Conservation (phyloP, 1,284 basidiomycete genomes). For the Heliocybe sulcata region DNA sequence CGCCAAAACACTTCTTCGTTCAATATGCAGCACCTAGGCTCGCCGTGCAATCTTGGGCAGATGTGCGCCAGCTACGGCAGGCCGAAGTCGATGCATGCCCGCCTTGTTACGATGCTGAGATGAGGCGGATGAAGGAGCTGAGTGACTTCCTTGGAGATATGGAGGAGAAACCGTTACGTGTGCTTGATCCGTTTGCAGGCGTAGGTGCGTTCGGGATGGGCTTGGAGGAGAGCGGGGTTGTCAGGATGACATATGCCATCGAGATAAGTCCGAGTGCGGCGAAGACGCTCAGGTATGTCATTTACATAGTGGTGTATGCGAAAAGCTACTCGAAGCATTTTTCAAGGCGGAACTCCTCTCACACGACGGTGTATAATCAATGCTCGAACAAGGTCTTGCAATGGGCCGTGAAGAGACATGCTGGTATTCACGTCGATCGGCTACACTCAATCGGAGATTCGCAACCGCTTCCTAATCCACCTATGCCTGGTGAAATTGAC, state of each 20-base stretch:
- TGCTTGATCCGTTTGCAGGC: conserved; percentile 62
- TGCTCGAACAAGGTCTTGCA: conserved; percentile 55
- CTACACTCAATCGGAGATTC: conserved; percentile 25
- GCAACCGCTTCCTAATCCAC: conserved; percentile 32
- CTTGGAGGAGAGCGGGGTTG: conserved; percentile 39
- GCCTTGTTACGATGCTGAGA: conserved; percentile 31
- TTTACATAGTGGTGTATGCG: neutral
- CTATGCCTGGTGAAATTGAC: conserved; percentile 45
- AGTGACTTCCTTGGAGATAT: conserved; percentile 23
- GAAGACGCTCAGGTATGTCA: conserved; percentile 44
- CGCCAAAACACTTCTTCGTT: conserved; percentile 51
- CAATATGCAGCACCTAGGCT: conserved; percentile 38
- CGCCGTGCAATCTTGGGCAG: conserved; percentile 29
- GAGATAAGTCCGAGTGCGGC: conserved; percentile 71
- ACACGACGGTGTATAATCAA: conserved; percentile 41
- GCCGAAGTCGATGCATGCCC: conserved; percentile 36
- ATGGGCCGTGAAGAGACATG: conserved; percentile 41
- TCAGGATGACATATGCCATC: conserved; percentile 55
- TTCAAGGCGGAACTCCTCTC: conserved; percentile 37
- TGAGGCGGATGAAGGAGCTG: conserved; percentile 20
- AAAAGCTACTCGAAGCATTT: conserved; percentile 5
- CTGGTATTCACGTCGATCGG: conserved; percentile 27
- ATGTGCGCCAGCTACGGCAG: conserved; percentile 19
- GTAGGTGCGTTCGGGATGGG: conserved; percentile 57
- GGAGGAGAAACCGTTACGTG: conserved; percentile 28